Base-by-base conservation (phyloP, 1,139 yeast genomes). In the Taphrina sp. region DNA sequence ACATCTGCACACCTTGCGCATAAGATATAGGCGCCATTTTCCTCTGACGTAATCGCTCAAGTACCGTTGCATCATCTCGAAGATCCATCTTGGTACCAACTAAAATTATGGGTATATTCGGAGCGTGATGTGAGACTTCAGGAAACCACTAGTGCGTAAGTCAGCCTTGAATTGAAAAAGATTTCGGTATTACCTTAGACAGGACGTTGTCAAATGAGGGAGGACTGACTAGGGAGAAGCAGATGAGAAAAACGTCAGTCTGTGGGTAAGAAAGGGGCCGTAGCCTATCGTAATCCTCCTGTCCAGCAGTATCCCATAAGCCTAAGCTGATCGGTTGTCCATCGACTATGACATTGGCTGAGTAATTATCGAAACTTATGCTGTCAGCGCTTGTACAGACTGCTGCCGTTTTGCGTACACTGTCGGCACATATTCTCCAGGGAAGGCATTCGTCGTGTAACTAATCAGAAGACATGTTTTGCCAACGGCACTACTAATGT, bases 301-400 rank as follows among this genome's bases (percentile, higher is more conserved):
- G 96, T 26, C 96, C 96, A 5, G 96, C 96, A n/a, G 96, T 89
- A 77, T 89, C 96, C 95, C 96, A 89, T 54, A 89, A 76, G 22
- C 95, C 95, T 52, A 89, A 75, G 26, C 34, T 52, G 14, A 85
- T 82, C 53, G 85, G 84, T 64, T 82, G 87, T 39, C 85, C 85
- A 64, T 85, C 92, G 36, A 83, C 83, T 78, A 85, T 80, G 34
- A 89, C 90, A 44, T 85, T 84, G 17, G 95, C 94, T 4, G 95
- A 80, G 69, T 87, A 87, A 70, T 87, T 87, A 67, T 88, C 95
- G 67, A 44, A 44, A 7, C 42, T 36, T 17, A 22, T 26, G 22
- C 29, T 16, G 38, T 59, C 35, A 46, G 44, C 49, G 24, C n/a
- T n/a, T n/a, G n/a, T n/a, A n/a, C n/a, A n/a, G n/a, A n/a, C n/a